Base-by-base conservation (phyloP, 2,329 filamentous ascomycete species). In the Fusarium coicis region DNA sequence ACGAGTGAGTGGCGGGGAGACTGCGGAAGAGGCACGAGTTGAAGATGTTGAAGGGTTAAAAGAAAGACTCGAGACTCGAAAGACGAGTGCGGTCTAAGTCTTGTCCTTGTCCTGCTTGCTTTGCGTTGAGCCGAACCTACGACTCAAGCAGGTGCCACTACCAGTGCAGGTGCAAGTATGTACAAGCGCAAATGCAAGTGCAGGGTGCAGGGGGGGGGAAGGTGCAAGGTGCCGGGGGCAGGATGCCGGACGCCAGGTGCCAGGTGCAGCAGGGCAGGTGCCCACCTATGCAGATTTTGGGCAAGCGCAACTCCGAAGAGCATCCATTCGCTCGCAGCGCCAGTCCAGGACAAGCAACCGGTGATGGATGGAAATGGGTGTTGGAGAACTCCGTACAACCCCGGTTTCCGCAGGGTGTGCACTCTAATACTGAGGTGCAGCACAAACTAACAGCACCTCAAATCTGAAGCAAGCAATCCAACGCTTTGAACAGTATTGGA, bases 11-110 rank as follows among this genome's bases (percentile, higher is more conserved):
- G 75, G 71, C 64, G 66, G 76, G 61, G 66, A 67, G 69, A 53
- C 60, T 60, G 71, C 44, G 62, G 60, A 67, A 74, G 64, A 77
- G 63, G 73, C 75, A 75, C 69, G 67, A 77, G 72, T 74, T 76
- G 75, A 66, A 70, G 68, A 74, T 77, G 69, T 71, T 74, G 69
- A 39, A 74, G 69, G 67, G 68, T 76, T 70, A 65, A 69, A 65
- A 78, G 76, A 75, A 55, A 78, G 76, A 74, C 76, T 73, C 66
- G 72, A 77, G 73, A 46, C 59, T 77, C 73, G 71, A 78, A 68
- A 68, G 76, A 74, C 73, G 74, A 78, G 74, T 72, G 68, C 72
- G 74, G 74, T 77, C 76, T 76, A 74, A 78, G 76, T 78, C 76
- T 69, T 76, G 28, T 56, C 53, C 39, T 56, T 43, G n/a, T 46